Conservation (phyloP, 441 rosid species). For the Jatropha multifida region DNA sequence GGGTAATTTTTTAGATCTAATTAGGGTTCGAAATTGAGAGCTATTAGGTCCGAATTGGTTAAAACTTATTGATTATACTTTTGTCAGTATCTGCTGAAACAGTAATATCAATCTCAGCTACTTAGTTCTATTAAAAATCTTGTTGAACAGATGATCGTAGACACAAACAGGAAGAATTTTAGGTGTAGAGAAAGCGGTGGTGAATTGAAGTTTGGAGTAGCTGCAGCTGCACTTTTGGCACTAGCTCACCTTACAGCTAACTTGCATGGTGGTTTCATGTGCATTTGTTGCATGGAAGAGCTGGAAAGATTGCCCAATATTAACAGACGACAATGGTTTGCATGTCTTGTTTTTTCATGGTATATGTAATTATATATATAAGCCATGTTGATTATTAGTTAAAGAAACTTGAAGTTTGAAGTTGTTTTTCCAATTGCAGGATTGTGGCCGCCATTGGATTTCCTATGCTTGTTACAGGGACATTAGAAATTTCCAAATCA, state of each 20-base stretch:
- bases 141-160: too few relatives aligned
- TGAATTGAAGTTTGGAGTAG: conserved; percentile 16
- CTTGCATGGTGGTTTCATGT: conserved; percentile 34
- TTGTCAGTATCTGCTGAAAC: too few relatives aligned
- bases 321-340: background rate
- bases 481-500: conserved; percentile 31
- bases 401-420: background rate
- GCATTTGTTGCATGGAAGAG: conserved; percentile 31
- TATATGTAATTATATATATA: background rate
- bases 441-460: conserved; percentile 31
- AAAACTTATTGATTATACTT: too few relatives aligned
- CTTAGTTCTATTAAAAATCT: too few relatives aligned
- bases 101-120: too few relatives aligned
- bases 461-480: conserved; percentile 28
- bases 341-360: background rate
- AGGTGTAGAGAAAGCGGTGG: background rate
- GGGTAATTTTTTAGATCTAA: too few relatives aligned
- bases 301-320: conserved; percentile 24
- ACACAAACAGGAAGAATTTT: background rate
- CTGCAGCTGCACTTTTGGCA: conserved; percentile 30
- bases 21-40: too few relatives aligned
- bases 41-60: too few relatives aligned
- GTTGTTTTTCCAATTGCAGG: conserved; percentile 6
- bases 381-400: too few relatives aligned
- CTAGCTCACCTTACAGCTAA: conserved; percentile 29